phyloP scores from a whole-genome alignment of 2,329 filamentous ascomycete species.

The Aphanoascus verrucosus region DNA sequence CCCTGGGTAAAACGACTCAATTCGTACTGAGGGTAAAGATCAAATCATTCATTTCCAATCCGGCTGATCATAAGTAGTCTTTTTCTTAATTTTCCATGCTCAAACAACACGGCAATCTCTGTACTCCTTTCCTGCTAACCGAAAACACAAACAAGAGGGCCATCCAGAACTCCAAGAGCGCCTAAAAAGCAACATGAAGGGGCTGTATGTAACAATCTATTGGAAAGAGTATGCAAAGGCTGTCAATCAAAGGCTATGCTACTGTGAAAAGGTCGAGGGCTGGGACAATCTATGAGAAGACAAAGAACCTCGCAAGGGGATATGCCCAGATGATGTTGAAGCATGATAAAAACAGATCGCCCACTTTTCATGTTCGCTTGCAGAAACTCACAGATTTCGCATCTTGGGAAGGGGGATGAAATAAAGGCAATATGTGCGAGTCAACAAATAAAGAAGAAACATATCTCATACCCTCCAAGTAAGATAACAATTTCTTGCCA shows the following conservation, averaged over 20 bases:
- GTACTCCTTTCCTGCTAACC: not conserved
- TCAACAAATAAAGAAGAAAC: not conserved
- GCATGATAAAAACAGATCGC: not conserved
- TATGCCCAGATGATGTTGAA: no score
- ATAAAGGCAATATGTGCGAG: not conserved
- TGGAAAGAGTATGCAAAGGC: not conserved
- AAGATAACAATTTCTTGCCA: not conserved
- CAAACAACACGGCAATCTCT: not conserved
- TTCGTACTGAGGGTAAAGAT: no score
- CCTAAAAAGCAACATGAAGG: not conserved
- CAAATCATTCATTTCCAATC: no score
- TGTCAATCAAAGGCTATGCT: constrained; percentile 10
- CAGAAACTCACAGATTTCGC: not conserved
- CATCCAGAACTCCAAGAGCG: not conserved
- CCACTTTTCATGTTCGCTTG: no score
- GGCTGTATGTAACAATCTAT: not conserved
- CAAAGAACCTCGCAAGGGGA: not conserved
- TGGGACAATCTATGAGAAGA: constrained; percentile 1
- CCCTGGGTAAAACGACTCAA: no score
- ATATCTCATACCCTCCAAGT: not conserved
- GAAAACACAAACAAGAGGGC: not conserved
- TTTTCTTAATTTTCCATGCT: not conserved
- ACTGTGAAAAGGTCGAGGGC: not conserved
- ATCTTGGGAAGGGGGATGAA: not conserved
- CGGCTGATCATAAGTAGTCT: no score